A percentile compares a stretch with the other conserved stretches of the same genome.
Conservation (phyloP, 2,329 filamentous ascomycete species). For the Alternaria longipes region DNA sequence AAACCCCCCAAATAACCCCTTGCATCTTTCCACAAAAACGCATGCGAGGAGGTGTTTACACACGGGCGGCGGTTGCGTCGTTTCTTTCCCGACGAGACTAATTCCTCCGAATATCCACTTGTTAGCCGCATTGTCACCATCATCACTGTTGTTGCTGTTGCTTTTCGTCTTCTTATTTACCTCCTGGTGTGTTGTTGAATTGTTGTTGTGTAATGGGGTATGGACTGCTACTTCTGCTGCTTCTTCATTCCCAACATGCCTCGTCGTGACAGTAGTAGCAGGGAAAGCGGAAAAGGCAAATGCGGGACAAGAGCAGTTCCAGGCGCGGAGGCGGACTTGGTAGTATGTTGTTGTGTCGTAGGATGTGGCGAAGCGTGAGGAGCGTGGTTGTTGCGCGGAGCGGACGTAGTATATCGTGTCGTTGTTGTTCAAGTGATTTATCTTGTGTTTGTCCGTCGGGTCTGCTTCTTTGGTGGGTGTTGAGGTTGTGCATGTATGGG, state of each 20-base stretch:
- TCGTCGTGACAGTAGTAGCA: too few species aligned
- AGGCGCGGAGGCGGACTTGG: constrained; percentile 75
- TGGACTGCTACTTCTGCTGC: too few species aligned
- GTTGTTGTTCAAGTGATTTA: background rate
- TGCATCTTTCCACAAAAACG: constrained; percentile 74
- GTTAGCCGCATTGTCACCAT: constrained; percentile 13
- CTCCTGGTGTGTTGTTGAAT: too few species aligned
- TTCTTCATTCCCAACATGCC: too few species aligned
- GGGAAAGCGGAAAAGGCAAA: constrained; percentile 79
- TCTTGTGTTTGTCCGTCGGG: background rate
- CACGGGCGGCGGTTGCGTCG: constrained; percentile 63
- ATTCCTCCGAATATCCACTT: constrained; percentile 56
- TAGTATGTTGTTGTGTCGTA: constrained; percentile 59
- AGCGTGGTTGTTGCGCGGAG: constrained; percentile 61
- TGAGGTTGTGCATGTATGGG: too few species aligned
- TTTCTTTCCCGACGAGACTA: constrained; percentile 49
- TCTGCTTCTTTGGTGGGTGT: background rate
- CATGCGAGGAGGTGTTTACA: constrained; percentile 95
- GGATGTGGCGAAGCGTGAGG: constrained; percentile 45
- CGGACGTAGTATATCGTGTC: constrained; percentile 66
- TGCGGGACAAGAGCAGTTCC: constrained; percentile 90
- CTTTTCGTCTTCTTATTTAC: fast-evolving
- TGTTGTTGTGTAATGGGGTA: too few species aligned
- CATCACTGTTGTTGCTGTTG: too few species aligned
- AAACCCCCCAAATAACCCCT: constrained; percentile 63